These are phyloP conservation scores for Trypanosoma lewisi DNA, from an alignment of 208 protist genomes.

Conservation along the genomic window DNA sequence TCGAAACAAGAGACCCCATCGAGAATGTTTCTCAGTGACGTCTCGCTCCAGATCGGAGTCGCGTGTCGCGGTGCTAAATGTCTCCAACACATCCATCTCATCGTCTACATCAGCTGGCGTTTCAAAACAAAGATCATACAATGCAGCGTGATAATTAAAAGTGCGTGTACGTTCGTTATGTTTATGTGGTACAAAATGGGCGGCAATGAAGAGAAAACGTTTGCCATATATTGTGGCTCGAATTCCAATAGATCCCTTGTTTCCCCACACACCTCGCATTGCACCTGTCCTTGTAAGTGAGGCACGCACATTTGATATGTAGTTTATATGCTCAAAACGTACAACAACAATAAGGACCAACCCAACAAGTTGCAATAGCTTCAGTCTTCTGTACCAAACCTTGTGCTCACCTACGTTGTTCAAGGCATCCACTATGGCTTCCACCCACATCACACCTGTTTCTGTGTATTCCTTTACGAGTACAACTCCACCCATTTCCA, in stretches of 20 bases:
- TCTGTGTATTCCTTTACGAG: conserved; percentile 72
- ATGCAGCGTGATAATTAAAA: conserved; percentile 69
- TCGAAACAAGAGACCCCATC: conserved; percentile 48
- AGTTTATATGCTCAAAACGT: conserved; percentile 49
- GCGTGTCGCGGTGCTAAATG: conserved; percentile 41
- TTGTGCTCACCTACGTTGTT: conserved; percentile 33
- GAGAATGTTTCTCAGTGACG: conserved; percentile 26
- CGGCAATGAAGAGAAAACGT: conserved; percentile 86
- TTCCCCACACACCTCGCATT: conserved; percentile 71
- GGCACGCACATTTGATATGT: conserved; percentile 67
- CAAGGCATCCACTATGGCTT: conserved; percentile 60
- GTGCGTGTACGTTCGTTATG: conserved; percentile 71
- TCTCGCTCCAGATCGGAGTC: conserved; percentile 5
- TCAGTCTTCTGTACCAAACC: conserved; percentile 55
- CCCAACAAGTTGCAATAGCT: conserved; percentile 77
- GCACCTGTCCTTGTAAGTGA: conserved; percentile 74
- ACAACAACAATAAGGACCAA: conserved; percentile 72
- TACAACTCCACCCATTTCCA: conserved; percentile 77
- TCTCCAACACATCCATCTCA: conserved; percentile 69
- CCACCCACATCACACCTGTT: conserved; percentile 53
- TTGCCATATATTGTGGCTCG: conserved; percentile 86
- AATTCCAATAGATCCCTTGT: conserved; percentile 89
- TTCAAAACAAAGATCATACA: conserved; percentile 68
- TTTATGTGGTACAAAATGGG: conserved; percentile 92
- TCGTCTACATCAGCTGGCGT: conserved; percentile 59